These are phyloP conservation scores for Hypoxylon sp. DNA, from an alignment of 2,329 filamentous ascomycete genomes.

Conservation along the genomic window DNA sequence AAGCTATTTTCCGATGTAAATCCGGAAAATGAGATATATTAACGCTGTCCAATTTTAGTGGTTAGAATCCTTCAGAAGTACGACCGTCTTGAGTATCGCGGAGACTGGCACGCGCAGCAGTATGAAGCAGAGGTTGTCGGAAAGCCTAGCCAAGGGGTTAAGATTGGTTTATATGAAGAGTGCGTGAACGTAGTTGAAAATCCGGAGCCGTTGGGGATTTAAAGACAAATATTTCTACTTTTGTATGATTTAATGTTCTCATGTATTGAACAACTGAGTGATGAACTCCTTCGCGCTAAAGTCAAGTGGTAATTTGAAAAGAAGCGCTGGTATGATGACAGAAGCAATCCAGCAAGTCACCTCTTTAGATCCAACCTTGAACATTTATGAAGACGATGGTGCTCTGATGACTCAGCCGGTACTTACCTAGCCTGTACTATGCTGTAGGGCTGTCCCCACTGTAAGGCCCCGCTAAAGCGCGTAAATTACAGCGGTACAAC, in stretches of 20 bases:
- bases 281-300: not conserved
- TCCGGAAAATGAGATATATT: conserved; percentile 1
- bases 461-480: conserved; percentile 25
- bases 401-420: not conserved
- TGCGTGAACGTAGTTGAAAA: conserved; percentile 2
- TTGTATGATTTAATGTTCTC: not conserved
- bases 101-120: conserved; percentile 62
- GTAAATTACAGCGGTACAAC: conserved; percentile 34
- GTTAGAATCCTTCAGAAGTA: conserved; percentile 73
- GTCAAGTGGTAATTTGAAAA: not conserved
- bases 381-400: not conserved
- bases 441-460: not conserved
- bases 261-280: not conserved
- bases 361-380: not conserved
- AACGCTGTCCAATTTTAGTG: conserved; percentile 52
- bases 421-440: not conserved
- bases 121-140: conserved; percentile 63
- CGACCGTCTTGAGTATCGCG: conserved; percentile 65
- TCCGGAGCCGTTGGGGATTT: conserved; percentile 5
- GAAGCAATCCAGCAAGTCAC: not conserved
- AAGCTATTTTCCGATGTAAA: not conserved
- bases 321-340: not conserved
- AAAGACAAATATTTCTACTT: not conserved
- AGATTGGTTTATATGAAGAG: conserved; percentile 58
- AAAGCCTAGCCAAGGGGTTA: conserved; percentile 60